Evolutionary conservation across 1,139 yeast genomes (phyloP).

Genomic region (Hansenula sp.): DNA sequence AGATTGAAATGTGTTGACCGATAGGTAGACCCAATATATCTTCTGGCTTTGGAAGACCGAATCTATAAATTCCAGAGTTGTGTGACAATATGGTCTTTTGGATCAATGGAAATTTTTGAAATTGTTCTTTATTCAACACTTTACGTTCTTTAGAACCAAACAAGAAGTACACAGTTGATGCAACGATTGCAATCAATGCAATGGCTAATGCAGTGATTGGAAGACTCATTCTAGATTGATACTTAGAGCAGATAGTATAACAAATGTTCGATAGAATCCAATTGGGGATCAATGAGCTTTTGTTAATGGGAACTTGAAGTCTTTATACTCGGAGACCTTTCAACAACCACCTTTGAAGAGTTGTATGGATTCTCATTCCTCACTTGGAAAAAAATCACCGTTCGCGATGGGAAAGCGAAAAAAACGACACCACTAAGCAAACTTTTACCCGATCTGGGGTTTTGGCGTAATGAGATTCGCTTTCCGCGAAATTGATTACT

Average conservation of each 20-base stretch:
- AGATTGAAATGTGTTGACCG: conserved; percentile 87
- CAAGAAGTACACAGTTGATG: conserved; percentile 8
- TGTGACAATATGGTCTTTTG: conserved; percentile 76
- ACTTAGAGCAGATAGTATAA: no score
- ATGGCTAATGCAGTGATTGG: conserved; percentile 10
- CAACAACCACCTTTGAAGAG: no score
- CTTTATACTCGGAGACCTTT: no score
- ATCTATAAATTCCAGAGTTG: conserved; percentile 81
- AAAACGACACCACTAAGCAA: no score
- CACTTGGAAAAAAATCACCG: neutral
- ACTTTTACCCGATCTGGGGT: no score
- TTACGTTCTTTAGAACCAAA: conserved; percentile 10
- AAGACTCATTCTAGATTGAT: neutral
- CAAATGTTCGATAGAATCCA: no score
- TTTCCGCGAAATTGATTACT: no score
- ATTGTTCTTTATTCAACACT: conserved; percentile 50
- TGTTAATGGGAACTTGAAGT: no score
- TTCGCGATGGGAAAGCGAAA: neutral
- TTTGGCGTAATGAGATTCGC: no score
- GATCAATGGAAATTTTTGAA: conserved; percentile 78
- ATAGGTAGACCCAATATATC: conserved; percentile 87
- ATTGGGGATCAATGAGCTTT: no score
- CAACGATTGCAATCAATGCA: conserved; percentile 11
- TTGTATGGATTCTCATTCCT: neutral
- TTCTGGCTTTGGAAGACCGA: conserved; percentile 72